phyloP scores from a whole-genome alignment of 208 protist genomes.

The Acanthamoeba polyphaga region DNA sequence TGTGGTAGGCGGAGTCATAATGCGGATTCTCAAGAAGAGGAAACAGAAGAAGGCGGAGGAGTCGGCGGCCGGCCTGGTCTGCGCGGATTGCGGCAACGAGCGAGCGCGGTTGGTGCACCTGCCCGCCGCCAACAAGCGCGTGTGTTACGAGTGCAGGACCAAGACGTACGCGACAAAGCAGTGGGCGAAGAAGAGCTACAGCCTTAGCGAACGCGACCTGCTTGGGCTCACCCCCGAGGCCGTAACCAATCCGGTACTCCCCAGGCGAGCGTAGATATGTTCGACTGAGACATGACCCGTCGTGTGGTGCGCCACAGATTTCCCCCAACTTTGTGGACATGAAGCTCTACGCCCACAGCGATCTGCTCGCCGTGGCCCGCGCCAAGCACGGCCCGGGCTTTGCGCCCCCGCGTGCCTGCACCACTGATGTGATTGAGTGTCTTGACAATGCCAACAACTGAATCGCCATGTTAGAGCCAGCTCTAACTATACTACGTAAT shows the following conservation, averaged over 20 bases:
- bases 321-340: neutral
- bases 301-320: neutral
- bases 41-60: neutral
- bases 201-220: conserved; percentile 2
- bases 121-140: neutral
- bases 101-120: neutral
- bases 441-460: too few relatives aligned
- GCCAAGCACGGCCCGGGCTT: conserved; percentile 17
- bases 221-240: neutral
- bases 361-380: neutral
- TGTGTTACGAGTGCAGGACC: neutral
- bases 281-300: too few relatives aligned
- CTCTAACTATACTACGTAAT: too few relatives aligned
- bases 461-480: too few relatives aligned
- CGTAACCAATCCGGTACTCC: neutral
- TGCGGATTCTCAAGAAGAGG: neutral
- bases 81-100: neutral
- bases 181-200: neutral
- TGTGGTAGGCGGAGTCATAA: neutral
- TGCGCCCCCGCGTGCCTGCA: neutral
- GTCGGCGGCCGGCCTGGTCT: neutral
- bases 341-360: neutral
- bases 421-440: too few relatives aligned
- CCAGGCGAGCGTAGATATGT: neutral
- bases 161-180: neutral